Evolutionary conservation across 2,329 filamentous ascomycete genomes (phyloP).

Genomic region (Talaromyces sp.): DNA sequence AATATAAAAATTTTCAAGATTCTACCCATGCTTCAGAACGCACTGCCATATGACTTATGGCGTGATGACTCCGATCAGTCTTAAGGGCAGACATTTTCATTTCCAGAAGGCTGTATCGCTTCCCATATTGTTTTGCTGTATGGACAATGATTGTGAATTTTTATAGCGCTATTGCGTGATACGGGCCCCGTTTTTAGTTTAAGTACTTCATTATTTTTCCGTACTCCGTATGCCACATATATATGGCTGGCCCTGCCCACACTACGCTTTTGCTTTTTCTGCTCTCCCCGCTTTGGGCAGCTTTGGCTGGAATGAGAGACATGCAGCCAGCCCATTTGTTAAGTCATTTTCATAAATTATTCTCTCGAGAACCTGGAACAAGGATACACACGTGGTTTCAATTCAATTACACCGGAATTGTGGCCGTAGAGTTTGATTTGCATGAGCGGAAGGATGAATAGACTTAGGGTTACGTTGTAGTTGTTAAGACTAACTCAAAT

Average conservation of each 20-base stretch:
- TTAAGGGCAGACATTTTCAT: neutral
- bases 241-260: neutral
- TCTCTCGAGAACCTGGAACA: neutral
- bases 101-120: neutral
- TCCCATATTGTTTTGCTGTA: neutral
- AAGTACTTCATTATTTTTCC: neutral
- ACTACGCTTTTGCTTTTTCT: neutral
- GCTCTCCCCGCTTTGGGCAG: neutral
- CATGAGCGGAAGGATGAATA: neutral
- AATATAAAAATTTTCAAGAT: neutral
- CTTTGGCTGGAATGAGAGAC: neutral
- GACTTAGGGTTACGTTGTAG: neutral
- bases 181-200: neutral
- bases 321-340: neutral
- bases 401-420: neutral
- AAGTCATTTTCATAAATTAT: neutral
- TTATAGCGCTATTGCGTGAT: neutral
- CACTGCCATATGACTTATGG: neutral
- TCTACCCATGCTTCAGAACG: neutral
- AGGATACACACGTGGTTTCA: neutral
- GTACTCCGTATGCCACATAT: neutral
- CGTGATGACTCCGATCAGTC: neutral
- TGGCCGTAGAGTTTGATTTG: neutral
- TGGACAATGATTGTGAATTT: slow-evolving; percentile 1
- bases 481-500: neutral